These are phyloP conservation scores for Colletotrichum shisoi DNA, from an alignment of 2,329 filamentous ascomycete genomes.

Conservation along the genomic window DNA sequence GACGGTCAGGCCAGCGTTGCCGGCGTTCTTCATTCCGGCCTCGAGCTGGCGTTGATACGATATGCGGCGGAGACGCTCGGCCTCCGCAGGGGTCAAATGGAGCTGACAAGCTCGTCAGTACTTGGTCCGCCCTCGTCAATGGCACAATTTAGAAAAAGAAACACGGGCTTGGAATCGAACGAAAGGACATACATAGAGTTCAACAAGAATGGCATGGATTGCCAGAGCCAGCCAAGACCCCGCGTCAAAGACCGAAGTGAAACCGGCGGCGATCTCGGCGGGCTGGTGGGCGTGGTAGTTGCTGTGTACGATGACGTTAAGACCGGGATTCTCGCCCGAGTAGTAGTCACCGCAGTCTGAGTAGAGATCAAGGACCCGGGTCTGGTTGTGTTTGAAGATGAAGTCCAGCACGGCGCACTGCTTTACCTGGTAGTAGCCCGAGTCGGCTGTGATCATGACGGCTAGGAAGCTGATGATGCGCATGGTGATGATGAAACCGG, in stretches of 20 bases:
- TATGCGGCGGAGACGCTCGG: conserved; percentile 58
- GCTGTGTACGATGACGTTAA: conserved; percentile 46
- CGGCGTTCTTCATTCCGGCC: conserved; percentile 57
- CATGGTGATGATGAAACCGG: conserved; percentile 58
- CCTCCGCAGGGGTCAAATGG: conserved; percentile 59
- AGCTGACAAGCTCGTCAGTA: conserved; percentile 49
- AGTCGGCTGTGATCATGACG: conserved; percentile 48
- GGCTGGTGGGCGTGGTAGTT: conserved; percentile 45
- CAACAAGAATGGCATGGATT: conserved; percentile 38
- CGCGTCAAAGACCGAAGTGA: conserved; percentile 59
- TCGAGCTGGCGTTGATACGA: conserved; percentile 64
- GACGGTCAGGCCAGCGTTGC: conserved; percentile 53
- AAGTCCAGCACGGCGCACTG: conserved; percentile 59
- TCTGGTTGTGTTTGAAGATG: conserved; percentile 44
- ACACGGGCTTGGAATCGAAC: neutral
- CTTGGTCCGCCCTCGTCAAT: neutral
- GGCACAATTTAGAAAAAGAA: too few species aligned
- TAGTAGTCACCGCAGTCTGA: conserved; percentile 54
- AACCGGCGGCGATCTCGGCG: conserved; percentile 50
- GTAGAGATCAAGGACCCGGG: conserved; percentile 48
- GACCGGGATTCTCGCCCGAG: conserved; percentile 43
- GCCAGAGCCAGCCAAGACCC: conserved; percentile 52
- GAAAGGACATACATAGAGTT: conserved; percentile 44
- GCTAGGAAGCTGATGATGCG: conserved; percentile 56
- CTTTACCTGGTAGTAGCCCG: conserved; percentile 45